A percentile compares a stretch with the other conserved stretches of the same genome.
Conservation (phyloP, 2,329 filamentous ascomycete genomes). For the Venturia effusa region DNA sequence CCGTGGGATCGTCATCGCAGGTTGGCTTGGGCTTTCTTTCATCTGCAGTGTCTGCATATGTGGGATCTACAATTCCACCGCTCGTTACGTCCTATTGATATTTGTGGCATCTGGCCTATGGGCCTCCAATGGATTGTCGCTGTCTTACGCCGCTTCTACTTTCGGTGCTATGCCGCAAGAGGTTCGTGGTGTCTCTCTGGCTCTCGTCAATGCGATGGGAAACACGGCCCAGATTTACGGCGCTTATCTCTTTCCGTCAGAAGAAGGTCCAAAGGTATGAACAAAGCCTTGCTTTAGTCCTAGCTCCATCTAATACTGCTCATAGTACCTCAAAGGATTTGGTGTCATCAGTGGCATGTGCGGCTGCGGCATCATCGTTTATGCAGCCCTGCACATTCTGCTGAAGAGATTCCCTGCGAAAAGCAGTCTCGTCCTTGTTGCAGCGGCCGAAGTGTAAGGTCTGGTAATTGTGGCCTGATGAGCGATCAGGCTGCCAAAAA, state of each 20-base stretch:
- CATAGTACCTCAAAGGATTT: conserved; percentile 34
- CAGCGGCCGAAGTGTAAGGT: not conserved
- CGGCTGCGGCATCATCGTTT: conserved; percentile 21
- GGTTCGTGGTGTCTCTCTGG: conserved; percentile 40
- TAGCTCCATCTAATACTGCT: not conserved
- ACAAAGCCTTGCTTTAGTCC: not conserved
- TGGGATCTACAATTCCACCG: conserved; percentile 39
- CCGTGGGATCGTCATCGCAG: conserved; percentile 38
- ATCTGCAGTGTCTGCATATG: conserved; percentile 30
- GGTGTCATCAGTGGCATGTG: conserved; percentile 26
- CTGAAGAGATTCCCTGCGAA: conserved; percentile 14
- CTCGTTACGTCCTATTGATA: conserved; percentile 44
- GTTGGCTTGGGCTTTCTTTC: conserved; percentile 34
- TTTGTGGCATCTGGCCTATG: conserved; percentile 46
- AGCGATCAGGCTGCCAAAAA: not conserved
- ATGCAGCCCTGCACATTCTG: conserved; percentile 19
- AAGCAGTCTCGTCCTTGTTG: not conserved
- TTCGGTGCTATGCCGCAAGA: conserved; percentile 41
- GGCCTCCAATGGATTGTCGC: conserved; percentile 40
- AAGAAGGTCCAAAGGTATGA: conserved; percentile 33
- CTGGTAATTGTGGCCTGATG: not conserved
- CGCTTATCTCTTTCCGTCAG: conserved; percentile 38
- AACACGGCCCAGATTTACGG: conserved; percentile 48
- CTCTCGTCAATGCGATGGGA: conserved; percentile 43
- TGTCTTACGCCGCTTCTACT: conserved; percentile 42